Evolutionary conservation across 2,329 filamentous ascomycete genomes (phyloP), one percentile per base, ranked within the genome.

Genomic region (Bipolaris victoriae): DNA sequence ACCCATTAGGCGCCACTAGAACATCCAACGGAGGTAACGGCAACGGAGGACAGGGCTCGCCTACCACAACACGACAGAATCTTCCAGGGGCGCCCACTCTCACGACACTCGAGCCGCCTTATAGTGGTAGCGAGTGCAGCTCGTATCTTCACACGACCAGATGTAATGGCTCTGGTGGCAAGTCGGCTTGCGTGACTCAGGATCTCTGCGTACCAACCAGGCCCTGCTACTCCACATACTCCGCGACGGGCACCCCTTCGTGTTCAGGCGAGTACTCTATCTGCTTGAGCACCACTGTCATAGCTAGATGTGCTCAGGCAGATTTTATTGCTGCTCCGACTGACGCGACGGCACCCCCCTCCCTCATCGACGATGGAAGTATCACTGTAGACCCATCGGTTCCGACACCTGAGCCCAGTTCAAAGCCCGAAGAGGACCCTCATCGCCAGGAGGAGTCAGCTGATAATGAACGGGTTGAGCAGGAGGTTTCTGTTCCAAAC

Each of bases 181-280:
- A 35, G n/a, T 18, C 13, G n/a, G 45, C 29, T 48, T 48, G 45
- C 31, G n/a, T 36, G 31, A 48, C 45, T 35, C 45, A 48, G 11
- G 29, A 48, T 36, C 45, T 48, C 29, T 48, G 45, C 20, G 35
- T 40, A 22, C 35, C 47, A 29, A 39, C 35, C 35, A 40, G n/a
- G 35, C 35, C 47, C 22, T 29, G 35, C 47, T 49, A 31, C 47
- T 39, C 6, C 31, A 40, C 45, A 36, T 48, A 48, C 45, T 35
- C 45, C 37, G 45, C 45, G 31, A 20, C 7, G 31, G 45, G 45
- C 3, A 48, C 45, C n/a, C 45, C 45, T 48, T 15, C 45, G 29
- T 48, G 45, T 48, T 36, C 45, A 16, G 45, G 45, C n/a, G 31
- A 48, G 45, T 48, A 48, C 31, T 48, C 45, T 16, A 48, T 48